Percentiles rank a stretch among this genome's conserved stretches.
phyloP scores from a whole-genome alignment of 331 rosid species.

The Telfairia occidentalis region DNA sequence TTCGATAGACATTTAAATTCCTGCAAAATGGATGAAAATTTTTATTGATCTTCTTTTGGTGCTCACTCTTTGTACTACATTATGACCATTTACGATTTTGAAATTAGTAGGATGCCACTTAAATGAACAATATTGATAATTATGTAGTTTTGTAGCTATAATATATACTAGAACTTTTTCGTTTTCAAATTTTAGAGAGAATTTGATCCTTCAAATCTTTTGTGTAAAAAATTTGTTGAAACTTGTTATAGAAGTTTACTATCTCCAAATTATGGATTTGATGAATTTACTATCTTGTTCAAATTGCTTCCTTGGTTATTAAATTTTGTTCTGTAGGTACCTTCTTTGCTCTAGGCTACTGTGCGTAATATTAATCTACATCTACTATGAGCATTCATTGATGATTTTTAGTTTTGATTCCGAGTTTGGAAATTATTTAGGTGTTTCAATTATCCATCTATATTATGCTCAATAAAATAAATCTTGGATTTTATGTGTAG shows the following conservation, averaged over 20 bases:
- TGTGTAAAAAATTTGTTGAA: neutral
- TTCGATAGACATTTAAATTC: neutral
- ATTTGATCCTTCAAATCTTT: neutral
- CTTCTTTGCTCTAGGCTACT: neutral
- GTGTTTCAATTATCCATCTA: neutral
- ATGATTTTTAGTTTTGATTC: neutral
- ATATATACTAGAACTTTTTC: too few relatives aligned
- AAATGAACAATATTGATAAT: neutral
- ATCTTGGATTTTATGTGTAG: constrained; percentile 28
- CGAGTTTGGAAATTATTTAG: neutral
- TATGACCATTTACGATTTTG: neutral
- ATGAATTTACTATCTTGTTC: neutral
- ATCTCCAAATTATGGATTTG: neutral
- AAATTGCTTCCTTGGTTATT: neutral
- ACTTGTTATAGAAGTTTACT: neutral
- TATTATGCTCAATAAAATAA: neutral
- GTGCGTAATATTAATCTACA: neutral
- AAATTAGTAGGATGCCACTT: neutral
- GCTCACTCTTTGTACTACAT: too few relatives aligned
- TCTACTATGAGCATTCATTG: neutral
- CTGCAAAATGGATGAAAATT: neutral
- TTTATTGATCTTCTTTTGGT: neutral
- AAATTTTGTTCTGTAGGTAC: neutral
- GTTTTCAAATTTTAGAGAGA: too few relatives aligned
- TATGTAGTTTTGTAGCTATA: neutral